Evolutionary conservation across 2,329 filamentous ascomycete species (phyloP).

Genomic region (Aspergillus novoparasiticus): DNA sequence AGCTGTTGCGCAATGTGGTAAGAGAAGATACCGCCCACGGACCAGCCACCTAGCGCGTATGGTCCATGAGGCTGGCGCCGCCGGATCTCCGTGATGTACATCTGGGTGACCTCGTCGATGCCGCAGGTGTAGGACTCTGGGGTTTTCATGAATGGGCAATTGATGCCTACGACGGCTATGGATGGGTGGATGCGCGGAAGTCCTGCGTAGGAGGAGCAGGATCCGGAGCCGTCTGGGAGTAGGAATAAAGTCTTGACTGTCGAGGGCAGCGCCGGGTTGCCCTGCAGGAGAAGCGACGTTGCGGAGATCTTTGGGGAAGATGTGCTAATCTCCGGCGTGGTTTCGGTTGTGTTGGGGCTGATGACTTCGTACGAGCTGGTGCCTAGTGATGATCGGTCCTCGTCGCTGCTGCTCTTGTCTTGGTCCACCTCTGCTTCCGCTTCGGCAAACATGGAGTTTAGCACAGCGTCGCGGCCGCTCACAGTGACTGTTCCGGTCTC

Average conservation of each 20-base stretch:
- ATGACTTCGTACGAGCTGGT: conserved; percentile 34
- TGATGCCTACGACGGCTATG: conserved; percentile 4
- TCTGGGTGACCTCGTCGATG: conserved; percentile 23
- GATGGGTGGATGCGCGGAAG: conserved; percentile 29
- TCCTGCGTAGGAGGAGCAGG: conserved; percentile 45
- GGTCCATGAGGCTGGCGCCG: conserved; percentile 48
- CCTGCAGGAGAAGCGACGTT: background rate
- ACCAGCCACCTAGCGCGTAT: conserved; percentile 69
- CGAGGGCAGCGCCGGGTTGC: background rate
- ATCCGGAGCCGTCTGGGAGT: conserved; percentile 48
- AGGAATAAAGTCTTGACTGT: conserved; percentile 33
- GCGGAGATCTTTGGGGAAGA: background rate
- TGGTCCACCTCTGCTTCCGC: background rate
- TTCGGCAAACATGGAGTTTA: conserved; percentile 26
- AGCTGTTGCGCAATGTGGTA: conserved; percentile 65
- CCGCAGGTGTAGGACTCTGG: conserved; percentile 25
- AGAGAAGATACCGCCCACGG: conserved; percentile 68
- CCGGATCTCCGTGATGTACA: conserved; percentile 37
- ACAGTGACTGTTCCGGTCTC: conserved; percentile 16
- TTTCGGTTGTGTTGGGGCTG: background rate
- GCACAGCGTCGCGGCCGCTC: conserved; percentile 25
- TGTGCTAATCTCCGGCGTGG: background rate
- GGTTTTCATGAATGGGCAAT: conserved; percentile 21
- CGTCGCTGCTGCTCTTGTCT: conserved; percentile 11
- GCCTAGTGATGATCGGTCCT: conserved; percentile 33